These are phyloP conservation scores for Cicer judaicum DNA, from an alignment of 306 rosid genomes.

Conservation along the genomic window DNA sequence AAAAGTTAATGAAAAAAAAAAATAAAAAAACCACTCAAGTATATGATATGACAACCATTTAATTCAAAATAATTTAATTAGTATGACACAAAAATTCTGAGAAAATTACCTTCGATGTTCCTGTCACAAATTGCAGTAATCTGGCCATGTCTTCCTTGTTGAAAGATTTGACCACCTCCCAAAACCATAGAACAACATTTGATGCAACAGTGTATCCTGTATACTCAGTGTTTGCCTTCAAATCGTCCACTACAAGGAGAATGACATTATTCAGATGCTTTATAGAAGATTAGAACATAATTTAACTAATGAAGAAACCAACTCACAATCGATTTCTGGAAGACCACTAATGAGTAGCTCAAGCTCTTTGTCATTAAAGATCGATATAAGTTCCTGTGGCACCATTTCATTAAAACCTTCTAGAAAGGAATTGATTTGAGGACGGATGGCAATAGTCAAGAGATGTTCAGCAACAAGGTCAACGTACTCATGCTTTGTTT, in stretches of 20 bases:
- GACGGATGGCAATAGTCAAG: constrained; percentile 94
- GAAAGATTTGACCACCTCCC: constrained; percentile 89
- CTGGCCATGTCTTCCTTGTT: constrained; percentile 98
- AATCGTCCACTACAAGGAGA: constrained; percentile 84
- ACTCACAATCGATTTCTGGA: constrained; percentile 98
- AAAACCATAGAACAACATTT: constrained; percentile 87
- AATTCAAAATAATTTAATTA: background rate
- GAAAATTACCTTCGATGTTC: constrained; percentile 85
- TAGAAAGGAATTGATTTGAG: constrained; percentile 90
- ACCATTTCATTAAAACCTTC: constrained; percentile 89
- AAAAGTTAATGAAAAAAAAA: background rate
- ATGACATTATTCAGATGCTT: constrained; percentile 44
- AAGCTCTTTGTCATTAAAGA: constrained; percentile 95
- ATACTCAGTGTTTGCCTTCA: constrained; percentile 87
- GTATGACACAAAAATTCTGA: background rate
- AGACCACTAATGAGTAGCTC: constrained; percentile 99
- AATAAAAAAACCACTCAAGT: background rate
- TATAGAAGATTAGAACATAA: constrained; percentile 30
- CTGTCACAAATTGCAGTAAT: constrained; percentile 95
- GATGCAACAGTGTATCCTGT: constrained; percentile 92
- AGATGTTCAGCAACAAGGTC: constrained; percentile 97
- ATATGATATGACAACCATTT: constrained; percentile 23
- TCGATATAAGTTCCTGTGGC: constrained; percentile 79
- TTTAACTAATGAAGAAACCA: constrained; percentile 12
- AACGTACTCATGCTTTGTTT: constrained; percentile 97